These are phyloP conservation scores for Blakeslea trispora DNA, from an alignment of 371 early-diverging fungal genomes.

Conservation along the genomic window DNA sequence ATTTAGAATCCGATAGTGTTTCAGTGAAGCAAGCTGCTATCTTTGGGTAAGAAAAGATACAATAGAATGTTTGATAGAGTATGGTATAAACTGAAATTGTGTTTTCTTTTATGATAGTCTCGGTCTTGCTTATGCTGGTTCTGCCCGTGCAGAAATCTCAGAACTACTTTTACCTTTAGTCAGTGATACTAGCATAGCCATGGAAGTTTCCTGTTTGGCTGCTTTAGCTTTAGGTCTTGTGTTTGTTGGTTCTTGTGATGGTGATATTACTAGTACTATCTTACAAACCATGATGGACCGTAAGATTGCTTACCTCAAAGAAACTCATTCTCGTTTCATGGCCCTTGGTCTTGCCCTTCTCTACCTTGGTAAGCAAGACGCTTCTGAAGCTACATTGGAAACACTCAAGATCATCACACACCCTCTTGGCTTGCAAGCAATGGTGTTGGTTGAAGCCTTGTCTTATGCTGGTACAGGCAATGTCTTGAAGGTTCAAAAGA, in stretches of 20 bases:
- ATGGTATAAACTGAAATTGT: too few relatives aligned
- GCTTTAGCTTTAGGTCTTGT: conserved; percentile 90
- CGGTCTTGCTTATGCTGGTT: conserved; percentile 95
- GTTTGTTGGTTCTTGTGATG: conserved; percentile 90
- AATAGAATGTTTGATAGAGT: too few relatives aligned
- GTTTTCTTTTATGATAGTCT: too few relatives aligned
- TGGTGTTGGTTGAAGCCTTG: conserved; percentile 85
- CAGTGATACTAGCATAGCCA: conserved; percentile 79
- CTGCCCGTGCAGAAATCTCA: conserved; percentile 81
- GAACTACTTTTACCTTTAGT: conserved; percentile 86
- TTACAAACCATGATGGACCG: conserved; percentile 96
- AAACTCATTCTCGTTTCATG: conserved; percentile 88
- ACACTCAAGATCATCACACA: conserved; percentile 93
- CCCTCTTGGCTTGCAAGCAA: conserved; percentile 87
- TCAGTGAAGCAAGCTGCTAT: conserved; percentile 65
- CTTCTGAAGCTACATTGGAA: conserved; percentile 88
- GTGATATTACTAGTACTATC: conserved; percentile 90
- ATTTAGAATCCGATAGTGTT: conserved; percentile 62
- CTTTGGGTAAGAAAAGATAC: conserved; percentile 60
- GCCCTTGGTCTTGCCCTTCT: conserved; percentile 89
- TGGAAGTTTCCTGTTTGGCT: conserved; percentile 90
- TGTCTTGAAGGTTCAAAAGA: conserved; percentile 93
- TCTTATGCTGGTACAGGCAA: conserved; percentile 96
- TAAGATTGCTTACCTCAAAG: conserved; percentile 80
- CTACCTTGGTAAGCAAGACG: conserved; percentile 90